phyloP scores from a whole-genome alignment of 2,329 filamentous ascomycete genomes.

The Rutstroemia sp. region DNA sequence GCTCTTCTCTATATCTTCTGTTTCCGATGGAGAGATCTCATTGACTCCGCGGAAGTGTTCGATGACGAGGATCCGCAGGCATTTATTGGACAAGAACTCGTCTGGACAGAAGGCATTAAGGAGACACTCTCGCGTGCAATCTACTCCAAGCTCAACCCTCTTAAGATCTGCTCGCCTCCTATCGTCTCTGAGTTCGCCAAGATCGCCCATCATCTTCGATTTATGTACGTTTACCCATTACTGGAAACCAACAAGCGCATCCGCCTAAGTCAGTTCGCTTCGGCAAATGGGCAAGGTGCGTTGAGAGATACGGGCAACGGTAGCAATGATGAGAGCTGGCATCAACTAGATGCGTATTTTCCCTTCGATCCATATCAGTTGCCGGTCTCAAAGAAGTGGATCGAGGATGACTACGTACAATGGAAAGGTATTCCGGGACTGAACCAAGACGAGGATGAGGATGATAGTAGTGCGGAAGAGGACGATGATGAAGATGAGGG shows the following conservation, averaged over 20 bases:
- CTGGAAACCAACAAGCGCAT: constrained; percentile 90
- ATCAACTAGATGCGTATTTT: constrained; percentile 90
- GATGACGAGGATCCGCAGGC: constrained; percentile 55
- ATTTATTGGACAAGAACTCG: constrained; percentile 63
- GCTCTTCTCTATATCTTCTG: constrained; percentile 75
- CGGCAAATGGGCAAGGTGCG: constrained; percentile 41
- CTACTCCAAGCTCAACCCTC: constrained; percentile 82
- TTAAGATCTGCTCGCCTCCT: constrained; percentile 85
- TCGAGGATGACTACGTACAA: constrained; percentile 74
- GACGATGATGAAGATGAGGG: constrained; percentile 19
- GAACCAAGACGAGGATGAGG: constrained; percentile 48
- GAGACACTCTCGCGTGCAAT: constrained; percentile 71
- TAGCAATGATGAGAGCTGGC: constrained; percentile 63
- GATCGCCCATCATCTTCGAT: constrained; percentile 74
- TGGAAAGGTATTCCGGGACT: constrained; percentile 72
- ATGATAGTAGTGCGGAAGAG: constrained; percentile 39
- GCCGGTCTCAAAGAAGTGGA: constrained; percentile 79
- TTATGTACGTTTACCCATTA: constrained; percentile 83
- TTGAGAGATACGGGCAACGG: constrained; percentile 41
- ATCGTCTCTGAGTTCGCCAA: constrained; percentile 91
- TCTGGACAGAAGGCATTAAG: constrained; percentile 69
- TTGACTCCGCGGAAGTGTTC: constrained; percentile 48
- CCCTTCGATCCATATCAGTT: constrained; percentile 96
- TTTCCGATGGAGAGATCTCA: constrained; percentile 93
- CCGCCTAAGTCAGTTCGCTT: constrained; percentile 64